A percentile compares a stretch with the other conserved stretches of the same genome.
Conservation (phyloP, 192 early-diverging fungal species). For the Coemansia sp. region DNA sequence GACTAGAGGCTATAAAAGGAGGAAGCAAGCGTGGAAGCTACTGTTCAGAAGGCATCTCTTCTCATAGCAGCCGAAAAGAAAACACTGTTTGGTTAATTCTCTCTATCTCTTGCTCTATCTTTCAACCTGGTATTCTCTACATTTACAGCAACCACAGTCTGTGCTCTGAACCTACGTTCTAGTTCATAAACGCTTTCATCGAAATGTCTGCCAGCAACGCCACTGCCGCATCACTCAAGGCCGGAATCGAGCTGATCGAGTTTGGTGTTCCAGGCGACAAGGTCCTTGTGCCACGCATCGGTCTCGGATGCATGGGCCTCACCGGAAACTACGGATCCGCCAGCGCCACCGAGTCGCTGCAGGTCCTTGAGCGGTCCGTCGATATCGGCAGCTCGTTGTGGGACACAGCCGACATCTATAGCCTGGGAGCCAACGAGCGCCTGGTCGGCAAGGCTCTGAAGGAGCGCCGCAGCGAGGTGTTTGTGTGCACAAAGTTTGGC, state of each 20-base stretch:
- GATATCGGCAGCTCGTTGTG: slow-evolving; percentile 55
- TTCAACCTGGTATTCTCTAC: too few relatives aligned
- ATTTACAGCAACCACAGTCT: too few relatives aligned
- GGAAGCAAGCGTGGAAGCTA: too few relatives aligned
- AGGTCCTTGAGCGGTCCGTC: slow-evolving; percentile 48
- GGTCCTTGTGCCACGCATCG: slow-evolving; percentile 23
- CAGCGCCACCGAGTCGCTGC: slow-evolving; percentile 32
- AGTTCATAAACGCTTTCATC: not conserved
- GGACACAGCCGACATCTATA: slow-evolving; percentile 62
- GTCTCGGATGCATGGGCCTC: slow-evolving; percentile 37
- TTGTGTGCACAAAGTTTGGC: not conserved
- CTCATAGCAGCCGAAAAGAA: too few relatives aligned
- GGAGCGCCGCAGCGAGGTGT: not conserved
- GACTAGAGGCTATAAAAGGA: too few relatives aligned
- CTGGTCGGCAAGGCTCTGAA: slow-evolving; percentile 22
- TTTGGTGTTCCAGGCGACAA: slow-evolving; percentile 27
- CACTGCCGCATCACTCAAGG: not conserved
- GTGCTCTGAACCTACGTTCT: not conserved
- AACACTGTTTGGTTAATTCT: too few relatives aligned
- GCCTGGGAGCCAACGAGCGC: slow-evolving; percentile 55
- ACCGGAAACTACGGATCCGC: slow-evolving; percentile 33
- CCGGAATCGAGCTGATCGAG: slow-evolving; percentile 2
- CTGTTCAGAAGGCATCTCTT: too few relatives aligned
- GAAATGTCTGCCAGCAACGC: not conserved
- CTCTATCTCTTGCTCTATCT: too few relatives aligned